Conservation (phyloP, 306 rosid species). For the Malus asiatica region DNA sequence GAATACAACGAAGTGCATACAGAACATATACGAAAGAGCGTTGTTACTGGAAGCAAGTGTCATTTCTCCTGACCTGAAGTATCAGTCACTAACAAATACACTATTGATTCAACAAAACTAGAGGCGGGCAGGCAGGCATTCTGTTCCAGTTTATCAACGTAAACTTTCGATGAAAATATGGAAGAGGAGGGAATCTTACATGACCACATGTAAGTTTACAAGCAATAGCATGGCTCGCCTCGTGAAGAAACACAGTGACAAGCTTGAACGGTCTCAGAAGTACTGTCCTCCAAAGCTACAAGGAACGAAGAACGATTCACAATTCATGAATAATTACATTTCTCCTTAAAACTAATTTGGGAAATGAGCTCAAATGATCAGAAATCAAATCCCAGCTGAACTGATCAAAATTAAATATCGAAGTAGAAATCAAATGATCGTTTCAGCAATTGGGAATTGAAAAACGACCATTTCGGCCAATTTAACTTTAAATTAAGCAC, state of each 20-base stretch:
- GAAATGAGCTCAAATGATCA: no score
- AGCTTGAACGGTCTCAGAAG: slow-evolving; percentile 64
- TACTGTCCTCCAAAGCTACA: slow-evolving; percentile 66
- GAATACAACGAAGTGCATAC: not conserved
- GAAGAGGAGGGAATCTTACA: slow-evolving; percentile 30
- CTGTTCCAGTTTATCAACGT: not conserved
- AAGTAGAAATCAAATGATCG: no score
- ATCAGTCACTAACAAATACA: not conserved
- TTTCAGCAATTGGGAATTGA: no score
- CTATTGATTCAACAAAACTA: not conserved
- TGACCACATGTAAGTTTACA: slow-evolving; percentile 61
- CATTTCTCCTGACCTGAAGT: not conserved
- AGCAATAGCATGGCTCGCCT: slow-evolving; percentile 65
- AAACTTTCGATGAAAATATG: not conserved
- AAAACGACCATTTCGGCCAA: not conserved
- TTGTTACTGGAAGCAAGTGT: not conserved
- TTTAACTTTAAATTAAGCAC: not conserved
- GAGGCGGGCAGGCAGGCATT: not conserved
- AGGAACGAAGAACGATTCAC: not conserved
- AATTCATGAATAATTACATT: not conserved
- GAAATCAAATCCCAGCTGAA: no score
- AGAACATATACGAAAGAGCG: not conserved
- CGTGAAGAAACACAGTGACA: slow-evolving; percentile 59
- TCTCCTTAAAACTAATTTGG: not conserved
- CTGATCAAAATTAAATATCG: no score